Conservation (phyloP, 1,284 basidiomycete genomes). For the Ceratobasidium sp. region DNA sequence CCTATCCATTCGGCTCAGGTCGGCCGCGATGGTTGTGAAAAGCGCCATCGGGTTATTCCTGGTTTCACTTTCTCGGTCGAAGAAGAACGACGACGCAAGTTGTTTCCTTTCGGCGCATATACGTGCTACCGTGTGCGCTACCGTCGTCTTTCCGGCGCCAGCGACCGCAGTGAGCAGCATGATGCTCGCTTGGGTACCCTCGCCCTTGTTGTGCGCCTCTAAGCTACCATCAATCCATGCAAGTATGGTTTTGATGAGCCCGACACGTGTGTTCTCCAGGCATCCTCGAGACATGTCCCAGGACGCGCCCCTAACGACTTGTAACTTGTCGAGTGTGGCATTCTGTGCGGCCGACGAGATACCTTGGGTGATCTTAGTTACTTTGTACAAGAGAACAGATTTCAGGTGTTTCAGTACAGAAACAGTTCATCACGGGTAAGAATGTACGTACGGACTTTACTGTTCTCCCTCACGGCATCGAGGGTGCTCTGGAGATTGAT, state of each 20-base stretch:
- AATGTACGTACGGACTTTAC: not conserved
- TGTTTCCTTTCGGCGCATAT: not conserved
- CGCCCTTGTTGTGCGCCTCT: not conserved
- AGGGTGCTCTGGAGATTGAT: not conserved
- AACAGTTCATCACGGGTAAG: no score
- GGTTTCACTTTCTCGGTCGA: not conserved
- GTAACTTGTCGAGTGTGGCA: not conserved
- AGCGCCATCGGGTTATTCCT: not conserved
- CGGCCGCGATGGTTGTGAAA: not conserved
- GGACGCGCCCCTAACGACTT: not conserved
- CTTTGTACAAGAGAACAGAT: no score
- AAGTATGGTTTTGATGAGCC: not conserved
- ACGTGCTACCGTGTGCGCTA: constrained; percentile 7
- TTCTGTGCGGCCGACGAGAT: not conserved
- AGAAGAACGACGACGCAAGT: not conserved
- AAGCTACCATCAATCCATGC: not conserved
- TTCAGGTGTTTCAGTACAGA: no score
- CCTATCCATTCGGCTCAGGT: not conserved
- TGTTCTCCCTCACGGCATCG: not conserved
- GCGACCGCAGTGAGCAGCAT: not conserved
- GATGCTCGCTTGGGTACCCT: not conserved
- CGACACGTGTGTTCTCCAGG: not conserved
- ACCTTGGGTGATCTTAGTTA: not conserved
- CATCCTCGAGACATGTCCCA: not conserved
- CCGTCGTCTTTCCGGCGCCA: constrained; percentile 5